These are phyloP conservation scores for Galerina sulciceps DNA, from an alignment of 768 basidiomycete species.

Conservation along the genomic window DNA sequence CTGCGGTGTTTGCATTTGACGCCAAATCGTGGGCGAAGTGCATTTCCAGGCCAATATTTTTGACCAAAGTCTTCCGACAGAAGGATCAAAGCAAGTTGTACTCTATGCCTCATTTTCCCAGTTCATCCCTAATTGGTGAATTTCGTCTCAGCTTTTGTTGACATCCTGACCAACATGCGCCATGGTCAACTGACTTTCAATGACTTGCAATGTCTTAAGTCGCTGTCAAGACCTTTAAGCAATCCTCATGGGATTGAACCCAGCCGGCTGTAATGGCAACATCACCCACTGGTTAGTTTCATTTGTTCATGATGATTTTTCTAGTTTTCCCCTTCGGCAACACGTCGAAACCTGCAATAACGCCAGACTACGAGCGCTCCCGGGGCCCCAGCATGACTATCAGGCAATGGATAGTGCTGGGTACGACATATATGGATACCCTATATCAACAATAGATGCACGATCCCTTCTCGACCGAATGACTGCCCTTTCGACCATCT, in stretches of 20 bases:
- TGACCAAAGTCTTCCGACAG: constrained; percentile 77
- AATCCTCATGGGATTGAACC: constrained; percentile 78
- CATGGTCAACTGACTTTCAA: constrained; percentile 59
- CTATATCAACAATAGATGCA: constrained; percentile 33
- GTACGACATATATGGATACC: constrained; percentile 36
- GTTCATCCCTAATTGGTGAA: not conserved
- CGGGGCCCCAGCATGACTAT: constrained; percentile 37
- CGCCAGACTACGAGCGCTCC: constrained; percentile 56
- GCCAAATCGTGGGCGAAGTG: constrained; percentile 62
- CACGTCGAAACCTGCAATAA: constrained; percentile 81
- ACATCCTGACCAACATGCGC: constrained; percentile 89
- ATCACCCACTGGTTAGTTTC: not conserved
- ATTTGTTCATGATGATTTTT: not conserved
- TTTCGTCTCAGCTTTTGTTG: constrained; percentile 63
- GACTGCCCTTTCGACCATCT: constrained; percentile 50
- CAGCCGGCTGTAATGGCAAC: constrained; percentile 72
- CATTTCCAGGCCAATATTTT: constrained; percentile 45
- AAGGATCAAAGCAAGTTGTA: constrained; percentile 47
- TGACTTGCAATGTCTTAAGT: constrained; percentile 60
- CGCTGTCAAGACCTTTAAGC: constrained; percentile 57
- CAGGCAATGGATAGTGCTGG: constrained; percentile 50
- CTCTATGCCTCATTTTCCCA: not conserved
- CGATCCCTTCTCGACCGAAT: constrained; percentile 46
- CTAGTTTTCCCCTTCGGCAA: constrained; percentile 74
- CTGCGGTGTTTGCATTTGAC: constrained; percentile 67